Evolutionary conservation across 1,284 basidiomycete genomes (phyloP).

Genomic region (Boletus nobilissimus): DNA sequence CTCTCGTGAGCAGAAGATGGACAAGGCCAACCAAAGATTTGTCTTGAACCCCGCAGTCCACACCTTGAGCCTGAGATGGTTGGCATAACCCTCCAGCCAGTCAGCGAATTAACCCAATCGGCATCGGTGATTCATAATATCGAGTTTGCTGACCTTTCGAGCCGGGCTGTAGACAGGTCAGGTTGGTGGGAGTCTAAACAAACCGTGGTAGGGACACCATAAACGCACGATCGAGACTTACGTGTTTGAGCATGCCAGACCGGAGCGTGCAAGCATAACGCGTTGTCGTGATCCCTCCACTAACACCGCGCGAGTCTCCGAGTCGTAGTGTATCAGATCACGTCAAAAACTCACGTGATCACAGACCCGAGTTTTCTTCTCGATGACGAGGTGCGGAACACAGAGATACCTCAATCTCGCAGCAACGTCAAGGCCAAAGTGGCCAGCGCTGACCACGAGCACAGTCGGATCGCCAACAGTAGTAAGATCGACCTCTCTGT

Average conservation of each 20-base stretch:
- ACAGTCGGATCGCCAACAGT: constrained; percentile 42
- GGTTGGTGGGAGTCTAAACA: constrained; percentile 46
- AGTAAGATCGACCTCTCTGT: constrained; percentile 38
- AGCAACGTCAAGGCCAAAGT: constrained; percentile 49
- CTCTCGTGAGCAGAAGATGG: constrained; percentile 46
- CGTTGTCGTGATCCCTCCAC: constrained; percentile 50
- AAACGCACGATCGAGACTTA: constrained; percentile 20
- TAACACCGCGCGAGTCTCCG: constrained; percentile 19
- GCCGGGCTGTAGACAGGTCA: constrained; percentile 55
- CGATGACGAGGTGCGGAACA: constrained; percentile 49
- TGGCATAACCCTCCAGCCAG: no score
- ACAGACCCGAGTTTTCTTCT: constrained; percentile 48
- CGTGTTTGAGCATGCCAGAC: constrained; percentile 44
- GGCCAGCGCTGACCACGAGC: constrained; percentile 50
- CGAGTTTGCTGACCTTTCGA: constrained; percentile 36
- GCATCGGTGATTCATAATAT: background rate
- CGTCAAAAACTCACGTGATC: constrained; percentile 40
- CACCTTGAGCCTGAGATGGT: constrained; percentile 62
- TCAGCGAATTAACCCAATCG: constrained; percentile 55
- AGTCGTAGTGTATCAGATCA: background rate
- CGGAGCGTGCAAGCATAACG: constrained; percentile 43
- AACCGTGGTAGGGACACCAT: background rate
- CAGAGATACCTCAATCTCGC: constrained; percentile 54
- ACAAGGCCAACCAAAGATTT: constrained; percentile 67
- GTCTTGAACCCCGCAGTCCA: no score